These are phyloP conservation scores for Suillus alpinus DNA, from an alignment of 768 basidiomycete species.

Conservation along the genomic window DNA sequence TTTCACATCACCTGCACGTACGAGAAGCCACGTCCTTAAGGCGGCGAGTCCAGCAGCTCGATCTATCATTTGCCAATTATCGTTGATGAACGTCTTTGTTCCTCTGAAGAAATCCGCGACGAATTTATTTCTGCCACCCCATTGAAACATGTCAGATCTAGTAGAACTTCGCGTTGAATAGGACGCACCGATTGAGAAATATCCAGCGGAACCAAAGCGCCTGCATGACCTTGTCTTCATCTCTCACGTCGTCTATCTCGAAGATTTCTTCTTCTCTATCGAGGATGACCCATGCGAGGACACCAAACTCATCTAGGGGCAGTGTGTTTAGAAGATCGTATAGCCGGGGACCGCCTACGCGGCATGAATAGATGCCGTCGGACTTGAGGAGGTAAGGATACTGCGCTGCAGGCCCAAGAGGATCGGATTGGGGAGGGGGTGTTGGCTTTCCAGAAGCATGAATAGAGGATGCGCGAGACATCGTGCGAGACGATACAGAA, in stretches of 20 bases:
- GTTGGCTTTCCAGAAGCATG: constrained; percentile 29
- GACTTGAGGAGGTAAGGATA: constrained; percentile 50
- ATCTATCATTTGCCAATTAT: constrained; percentile 67
- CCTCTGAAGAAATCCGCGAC: constrained; percentile 55
- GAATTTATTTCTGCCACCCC: constrained; percentile 45
- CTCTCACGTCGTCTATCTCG: constrained; percentile 64
- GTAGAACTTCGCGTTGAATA: not conserved
- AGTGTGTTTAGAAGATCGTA: constrained; percentile 63
- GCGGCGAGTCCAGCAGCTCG: constrained; percentile 67
- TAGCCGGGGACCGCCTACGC: constrained; percentile 61
- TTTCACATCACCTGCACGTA: constrained; percentile 26
- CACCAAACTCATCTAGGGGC: constrained; percentile 59
- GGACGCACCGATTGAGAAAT: constrained; percentile 50
- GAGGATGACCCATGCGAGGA: constrained; percentile 65
- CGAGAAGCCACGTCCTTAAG: constrained; percentile 59
- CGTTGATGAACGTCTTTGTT: constrained; percentile 49
- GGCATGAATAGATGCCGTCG: constrained; percentile 56
- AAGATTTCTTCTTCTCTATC: constrained; percentile 78
- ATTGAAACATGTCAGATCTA: not conserved
- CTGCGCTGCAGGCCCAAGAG: constrained; percentile 49
- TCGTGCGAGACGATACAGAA: constrained; percentile 7
- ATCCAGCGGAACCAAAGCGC: constrained; percentile 81
- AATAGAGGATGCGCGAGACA: constrained; percentile 10
- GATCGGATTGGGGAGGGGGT: constrained; percentile 41
- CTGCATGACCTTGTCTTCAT: constrained; percentile 77